These are phyloP conservation scores for Neovahlkampfia damariscottae DNA, from an alignment of 78 protist genomes.

Conservation along the genomic window DNA sequence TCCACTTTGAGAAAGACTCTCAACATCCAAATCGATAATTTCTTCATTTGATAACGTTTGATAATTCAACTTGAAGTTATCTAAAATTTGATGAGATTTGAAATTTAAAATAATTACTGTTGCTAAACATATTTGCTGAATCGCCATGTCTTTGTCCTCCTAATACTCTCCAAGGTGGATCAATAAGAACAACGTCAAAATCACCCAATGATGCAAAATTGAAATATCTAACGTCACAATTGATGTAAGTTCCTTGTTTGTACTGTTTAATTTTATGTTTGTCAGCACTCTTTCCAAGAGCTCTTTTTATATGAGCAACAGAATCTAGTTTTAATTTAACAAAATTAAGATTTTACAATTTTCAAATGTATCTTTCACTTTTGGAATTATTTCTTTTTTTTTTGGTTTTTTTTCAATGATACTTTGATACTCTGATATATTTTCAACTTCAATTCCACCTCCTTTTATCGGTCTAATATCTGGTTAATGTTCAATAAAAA, in stretches of 20 bases:
- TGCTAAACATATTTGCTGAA: not conserved
- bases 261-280: not conserved
- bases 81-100: not conserved
- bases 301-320: too few relatives aligned
- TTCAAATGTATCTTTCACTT: too few relatives aligned
- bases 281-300: not conserved
- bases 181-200: constrained; percentile 29
- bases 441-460: too few relatives aligned
- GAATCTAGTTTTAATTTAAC: too few relatives aligned
- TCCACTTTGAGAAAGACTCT: not conserved
- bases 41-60: constrained; percentile 17
- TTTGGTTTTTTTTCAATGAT: too few relatives aligned
- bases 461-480: too few relatives aligned
- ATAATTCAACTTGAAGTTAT: constrained; percentile 11
- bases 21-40: constrained; percentile 14
- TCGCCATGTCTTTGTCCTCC: not conserved
- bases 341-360: too few relatives aligned
- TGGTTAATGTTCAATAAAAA: too few relatives aligned
- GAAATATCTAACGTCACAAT: constrained; percentile 23
- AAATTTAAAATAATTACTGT: not conserved
- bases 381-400: too few relatives aligned
- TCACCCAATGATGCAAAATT: constrained; percentile 9
- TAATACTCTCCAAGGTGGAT: constrained; percentile 22
- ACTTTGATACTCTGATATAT: too few relatives aligned
- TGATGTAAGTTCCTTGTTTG: constrained; percentile 22